Base-by-base conservation (phyloP, 331 rosid genomes). In the Phaseolus coccineus region DNA sequence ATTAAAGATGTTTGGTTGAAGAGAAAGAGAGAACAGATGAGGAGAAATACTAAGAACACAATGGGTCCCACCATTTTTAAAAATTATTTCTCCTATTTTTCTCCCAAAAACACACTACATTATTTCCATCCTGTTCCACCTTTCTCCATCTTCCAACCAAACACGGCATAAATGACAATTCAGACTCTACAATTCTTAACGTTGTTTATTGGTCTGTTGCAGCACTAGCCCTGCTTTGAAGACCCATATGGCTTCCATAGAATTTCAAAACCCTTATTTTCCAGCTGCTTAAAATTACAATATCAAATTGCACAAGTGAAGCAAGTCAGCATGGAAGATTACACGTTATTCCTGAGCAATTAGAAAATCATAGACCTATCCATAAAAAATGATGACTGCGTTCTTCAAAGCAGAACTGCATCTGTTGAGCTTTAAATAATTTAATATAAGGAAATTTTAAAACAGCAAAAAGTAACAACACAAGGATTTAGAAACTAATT, bases 401-500 rank as follows among this genome's bases (percentile, higher is more conserved):
- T 4, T 24, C 13, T 67, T 42, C 19, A 40, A n/a, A 40, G 12
- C 25, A 11, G 55, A 24, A 67, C 72, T 11, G 22, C 12, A 42
- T 10, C 37, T 67, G 53, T 42, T 67, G 53, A 10, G 71, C 14
- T 67, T 11, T 22, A 67, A 42, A 67, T 4, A 66, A 35, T 39
- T 65, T 39, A 30, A 65, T 22, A n/a, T 4, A 65, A 19, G n/a
- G n/a, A 22, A 19, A 39, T 37, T 65, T 59, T n/a, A 69, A 52
- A 55, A 47, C 48, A 52, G 28, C n/a, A 52, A 83, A 78, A 73
- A 67, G 59, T 44, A 19, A 46, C 66, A 81, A 79, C 28, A 75
- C 39, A 53, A 75, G 77, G 39, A 63, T 25, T 61, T 69, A 48
- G 2, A 51, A 74, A 67, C 50, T 28, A 25, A 47, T 31, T 68